Conservation (phyloP, 1,139 yeast genomes). For the Hansenula lynferdii region DNA sequence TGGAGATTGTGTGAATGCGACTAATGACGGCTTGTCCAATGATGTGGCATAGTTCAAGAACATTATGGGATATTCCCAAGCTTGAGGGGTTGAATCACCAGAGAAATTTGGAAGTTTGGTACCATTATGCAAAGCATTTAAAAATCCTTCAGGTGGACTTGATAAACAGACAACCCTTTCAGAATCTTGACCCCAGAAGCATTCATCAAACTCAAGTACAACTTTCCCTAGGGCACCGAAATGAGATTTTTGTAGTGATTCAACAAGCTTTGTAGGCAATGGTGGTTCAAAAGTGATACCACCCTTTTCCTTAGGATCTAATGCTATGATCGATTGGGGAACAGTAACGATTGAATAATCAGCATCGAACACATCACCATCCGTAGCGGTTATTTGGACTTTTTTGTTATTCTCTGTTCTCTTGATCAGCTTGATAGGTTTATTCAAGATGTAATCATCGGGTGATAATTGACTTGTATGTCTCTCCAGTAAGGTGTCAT, state of each 20-base stretch:
- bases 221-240: conserved; percentile 78
- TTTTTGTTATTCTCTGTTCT: conserved; percentile 14
- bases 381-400: conserved; percentile 23
- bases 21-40: conserved; percentile 42
- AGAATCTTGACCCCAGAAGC: conserved; percentile 55
- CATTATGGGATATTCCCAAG: conserved; percentile 49
- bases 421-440: conserved; percentile 43
- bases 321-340: conserved; percentile 63
- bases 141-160: conserved; percentile 24
- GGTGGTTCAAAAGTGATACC: conserved; percentile 54
- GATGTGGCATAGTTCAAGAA: conserved; percentile 39
- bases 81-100: conserved; percentile 20
- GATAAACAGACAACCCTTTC: conserved; percentile 52
- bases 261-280: conserved; percentile 42
- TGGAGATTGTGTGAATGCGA: conserved; percentile 65
- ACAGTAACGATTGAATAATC: conserved; percentile 65
- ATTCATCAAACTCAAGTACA: conserved; percentile 59
- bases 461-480: conserved; percentile 37
- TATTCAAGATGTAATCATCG: conserved; percentile 35
- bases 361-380: conserved; percentile 29
- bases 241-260: conserved; percentile 46
- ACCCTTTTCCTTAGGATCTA: conserved; percentile 30
- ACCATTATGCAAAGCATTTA: conserved; percentile 7
- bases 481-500: conserved; percentile 44
- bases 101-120: conserved; percentile 4